Evolutionary conservation across 192 early-diverging fungal genomes (phyloP).

Genomic region (Umbelopsis vinacea): DNA sequence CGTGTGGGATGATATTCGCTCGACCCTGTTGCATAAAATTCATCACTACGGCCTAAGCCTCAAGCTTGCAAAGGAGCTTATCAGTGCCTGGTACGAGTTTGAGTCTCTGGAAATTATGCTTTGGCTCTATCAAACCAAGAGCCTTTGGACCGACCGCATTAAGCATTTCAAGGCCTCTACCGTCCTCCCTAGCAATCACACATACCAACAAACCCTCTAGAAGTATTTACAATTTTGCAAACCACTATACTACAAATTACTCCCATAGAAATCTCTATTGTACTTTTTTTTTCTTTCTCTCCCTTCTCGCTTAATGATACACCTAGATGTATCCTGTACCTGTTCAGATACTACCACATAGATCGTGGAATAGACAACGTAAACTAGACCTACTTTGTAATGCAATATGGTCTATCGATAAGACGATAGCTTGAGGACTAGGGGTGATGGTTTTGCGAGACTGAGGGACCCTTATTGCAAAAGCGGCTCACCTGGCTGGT

Average conservation of each 20-base stretch:
- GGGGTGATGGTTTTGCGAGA: no score
- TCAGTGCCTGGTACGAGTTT: constrained; percentile 35
- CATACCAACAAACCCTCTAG: constrained; percentile 3
- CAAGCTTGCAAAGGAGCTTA: constrained; percentile 18
- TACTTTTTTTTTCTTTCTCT: neutral
- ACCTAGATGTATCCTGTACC: no score
- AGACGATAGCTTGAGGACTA: no score
- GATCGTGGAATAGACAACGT: no score
- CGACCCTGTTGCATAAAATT: constrained; percentile 9
- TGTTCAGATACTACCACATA: no score
- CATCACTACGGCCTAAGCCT: constrained; percentile 4
- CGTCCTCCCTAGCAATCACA: neutral
- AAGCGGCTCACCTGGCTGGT: no score
- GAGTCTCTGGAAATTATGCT: constrained; percentile 15
- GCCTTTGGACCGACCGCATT: constrained; percentile 1
- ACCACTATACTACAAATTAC: neutral
- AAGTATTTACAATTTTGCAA: neutral
- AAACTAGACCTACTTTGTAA: no score
- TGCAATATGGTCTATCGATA: no score
- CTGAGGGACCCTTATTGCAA: no score
- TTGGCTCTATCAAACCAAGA: neutral
- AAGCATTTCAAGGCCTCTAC: neutral
- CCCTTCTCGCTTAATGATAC: no score
- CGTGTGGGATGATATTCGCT: constrained; percentile 34
- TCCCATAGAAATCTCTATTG: neutral